These are phyloP conservation scores for Pythium rhizo-oryzae DNA, from an alignment of 352 stramenopile species.

Conservation along the genomic window DNA sequence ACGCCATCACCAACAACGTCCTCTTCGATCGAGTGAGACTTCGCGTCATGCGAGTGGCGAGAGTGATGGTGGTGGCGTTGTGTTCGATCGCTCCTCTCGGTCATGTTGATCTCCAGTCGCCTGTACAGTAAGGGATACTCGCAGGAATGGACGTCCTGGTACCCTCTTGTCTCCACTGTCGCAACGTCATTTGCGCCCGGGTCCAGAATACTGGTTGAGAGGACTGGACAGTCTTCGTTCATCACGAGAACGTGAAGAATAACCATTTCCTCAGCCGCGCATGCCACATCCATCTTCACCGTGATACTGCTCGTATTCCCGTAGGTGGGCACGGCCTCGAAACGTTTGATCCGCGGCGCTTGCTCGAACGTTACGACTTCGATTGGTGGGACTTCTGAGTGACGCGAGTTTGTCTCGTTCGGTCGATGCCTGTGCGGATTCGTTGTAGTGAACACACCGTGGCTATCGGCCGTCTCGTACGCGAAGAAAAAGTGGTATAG, in stretches of 20 bases:
- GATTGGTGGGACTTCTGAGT: slow-evolving; percentile 40
- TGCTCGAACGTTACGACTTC: slow-evolving; percentile 54
- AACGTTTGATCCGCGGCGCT: slow-evolving; percentile 46
- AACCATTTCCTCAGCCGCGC: slow-evolving; percentile 46
- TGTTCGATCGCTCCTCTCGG: background rate
- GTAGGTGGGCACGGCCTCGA: slow-evolving; percentile 49
- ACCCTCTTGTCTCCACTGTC: slow-evolving; percentile 1
- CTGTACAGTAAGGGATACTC: slow-evolving; percentile 33
- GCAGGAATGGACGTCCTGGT: background rate
- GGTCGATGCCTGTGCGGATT: slow-evolving; percentile 62
- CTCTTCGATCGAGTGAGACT: slow-evolving; percentile 28
- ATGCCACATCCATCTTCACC: slow-evolving; percentile 59
- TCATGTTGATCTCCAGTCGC: slow-evolving; percentile 35
- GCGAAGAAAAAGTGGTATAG: slow-evolving; percentile 75
- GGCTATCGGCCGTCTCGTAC: slow-evolving; percentile 66
- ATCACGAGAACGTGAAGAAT: slow-evolving; percentile 62
- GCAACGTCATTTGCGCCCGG: background rate
- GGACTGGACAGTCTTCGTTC: slow-evolving; percentile 34
- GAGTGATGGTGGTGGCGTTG: slow-evolving; percentile 19
- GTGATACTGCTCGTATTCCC: slow-evolving; percentile 57
- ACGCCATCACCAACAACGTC: slow-evolving; percentile 1
- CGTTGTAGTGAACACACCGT: slow-evolving; percentile 68
- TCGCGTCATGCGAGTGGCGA: slow-evolving; percentile 2
- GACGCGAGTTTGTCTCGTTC: slow-evolving; percentile 29
- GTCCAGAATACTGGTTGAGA: slow-evolving; percentile 22